Evolutionary conservation across 1,139 yeast species (phyloP).

Genomic region (Diutina mesorugosa): DNA sequence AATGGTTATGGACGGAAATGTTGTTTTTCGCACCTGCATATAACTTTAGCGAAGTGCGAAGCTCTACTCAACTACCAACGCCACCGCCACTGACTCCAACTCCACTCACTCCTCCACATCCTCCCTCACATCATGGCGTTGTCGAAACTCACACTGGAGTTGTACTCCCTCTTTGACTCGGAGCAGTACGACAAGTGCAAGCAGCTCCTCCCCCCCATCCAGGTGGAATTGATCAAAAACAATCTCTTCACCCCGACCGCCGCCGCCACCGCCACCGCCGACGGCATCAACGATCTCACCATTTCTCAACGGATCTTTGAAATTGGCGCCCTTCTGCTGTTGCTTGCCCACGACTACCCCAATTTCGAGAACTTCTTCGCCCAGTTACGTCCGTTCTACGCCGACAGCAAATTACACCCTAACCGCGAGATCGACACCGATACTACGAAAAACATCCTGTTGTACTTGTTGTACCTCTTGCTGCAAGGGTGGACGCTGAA

Average conservation of each 20-base stretch:
- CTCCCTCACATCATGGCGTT: constrained; percentile 19
- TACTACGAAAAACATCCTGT: constrained; percentile 64
- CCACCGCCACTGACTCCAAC: neutral
- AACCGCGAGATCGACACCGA: constrained; percentile 39
- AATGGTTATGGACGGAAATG: neutral
- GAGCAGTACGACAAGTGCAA: constrained; percentile 52
- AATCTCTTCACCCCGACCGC: constrained; percentile 63
- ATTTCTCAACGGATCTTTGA: constrained; percentile 77
- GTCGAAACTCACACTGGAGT: constrained; percentile 48
- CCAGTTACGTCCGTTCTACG: constrained; percentile 69
- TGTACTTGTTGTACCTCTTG: constrained; percentile 63
- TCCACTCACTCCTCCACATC: neutral
- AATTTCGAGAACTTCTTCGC: constrained; percentile 62
- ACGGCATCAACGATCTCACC: constrained; percentile 50
- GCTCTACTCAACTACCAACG: neutral
- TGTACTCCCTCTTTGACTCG: constrained; percentile 49
- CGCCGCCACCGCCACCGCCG: constrained; percentile 21
- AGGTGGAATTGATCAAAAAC: constrained; percentile 66
- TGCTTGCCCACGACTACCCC: constrained; percentile 48
- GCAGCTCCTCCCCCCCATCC: constrained; percentile 54
- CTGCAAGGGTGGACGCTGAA: constrained; percentile 76
- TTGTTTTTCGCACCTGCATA: neutral
- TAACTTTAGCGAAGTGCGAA: neutral
- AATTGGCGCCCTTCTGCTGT: constrained; percentile 71
- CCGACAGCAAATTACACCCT: constrained; percentile 28